Conservation (phyloP, 2,329 filamentous ascomycete genomes). For the Fusarium sp. region DNA sequence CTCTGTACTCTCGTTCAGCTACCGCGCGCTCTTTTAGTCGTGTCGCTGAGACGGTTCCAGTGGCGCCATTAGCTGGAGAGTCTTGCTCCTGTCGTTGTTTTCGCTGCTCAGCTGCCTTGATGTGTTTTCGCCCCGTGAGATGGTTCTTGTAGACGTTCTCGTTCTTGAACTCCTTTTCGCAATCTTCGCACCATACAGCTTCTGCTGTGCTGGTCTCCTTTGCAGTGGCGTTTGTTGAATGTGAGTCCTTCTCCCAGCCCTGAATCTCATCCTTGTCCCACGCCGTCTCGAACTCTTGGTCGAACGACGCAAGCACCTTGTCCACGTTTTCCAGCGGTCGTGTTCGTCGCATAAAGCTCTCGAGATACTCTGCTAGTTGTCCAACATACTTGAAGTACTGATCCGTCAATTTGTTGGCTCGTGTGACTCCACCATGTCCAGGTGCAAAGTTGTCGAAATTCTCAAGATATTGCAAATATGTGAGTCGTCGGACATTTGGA, state of each 20-base stretch:
- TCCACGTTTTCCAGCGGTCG: constrained; percentile 87
- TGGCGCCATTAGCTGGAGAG: constrained; percentile 41
- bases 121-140: constrained; percentile 89
- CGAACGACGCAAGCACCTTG: constrained; percentile 78
- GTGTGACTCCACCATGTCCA: constrained; percentile 77
- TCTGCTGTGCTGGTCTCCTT: constrained; percentile 57
- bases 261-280: constrained; percentile 84
- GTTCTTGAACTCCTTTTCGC: constrained; percentile 95
- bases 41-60: constrained; percentile 50
- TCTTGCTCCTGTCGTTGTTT: constrained; percentile 58
- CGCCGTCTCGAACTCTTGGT: constrained; percentile 82
- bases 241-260: constrained; percentile 75
- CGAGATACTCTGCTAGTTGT: constrained; percentile 82
- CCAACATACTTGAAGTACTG: constrained; percentile 91
- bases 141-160: constrained; percentile 94
- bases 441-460: constrained; percentile 86
- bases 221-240: constrained; percentile 46
- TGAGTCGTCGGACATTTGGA: constrained; percentile 82
- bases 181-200: constrained; percentile 88
- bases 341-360: constrained; percentile 85
- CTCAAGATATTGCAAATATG: constrained; percentile 93
- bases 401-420: constrained; percentile 87
- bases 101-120: constrained; percentile 79
- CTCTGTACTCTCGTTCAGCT: constrained; percentile 85
- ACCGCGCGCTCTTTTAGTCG: constrained; percentile 88